Evolutionary conservation across 169 alveolate genomes (phyloP), one percentile per base, ranked within the genome.

Genomic region (Plasmodium inui): DNA sequence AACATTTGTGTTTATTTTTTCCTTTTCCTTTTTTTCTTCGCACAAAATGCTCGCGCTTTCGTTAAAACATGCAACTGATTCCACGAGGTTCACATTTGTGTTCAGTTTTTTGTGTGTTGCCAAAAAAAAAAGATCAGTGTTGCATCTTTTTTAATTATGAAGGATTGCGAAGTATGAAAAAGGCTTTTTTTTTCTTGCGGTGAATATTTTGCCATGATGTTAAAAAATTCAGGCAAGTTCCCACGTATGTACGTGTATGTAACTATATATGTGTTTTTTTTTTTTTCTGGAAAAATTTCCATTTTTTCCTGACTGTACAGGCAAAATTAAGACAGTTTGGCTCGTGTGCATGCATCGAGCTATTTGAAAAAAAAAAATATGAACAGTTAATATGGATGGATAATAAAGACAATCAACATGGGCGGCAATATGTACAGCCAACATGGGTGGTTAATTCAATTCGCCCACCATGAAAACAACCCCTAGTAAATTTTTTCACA

Each of bases 281-380:
- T n/a, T 67, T 67, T 67, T 67, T 67, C 19, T 1, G 41, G 19
- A 67, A 67, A 67, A 67, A 67, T n/a, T 19, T 26, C 9, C 14
- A 28, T 67, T 67, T 67, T 67, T 67, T 8, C 39, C 76, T 67
- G 76, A 67, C 32, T 9, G 37, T 26, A 9, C 76, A 22, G 30
- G 39, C 1, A 9, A 32, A 22, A 71, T 39, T 17, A n/a, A 84
- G 71, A 84, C 34, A 10, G 55, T 83, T 32, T 57, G 17, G 37
- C 41, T 55, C 61, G 39, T 34, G 22, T 50, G 93, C 93, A 84
- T 84, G 93, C 93, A 84, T 84, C 93, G 79, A 84, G 82, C 93
- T 84, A 46, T 81, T 81, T 81, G 50, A 41, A 76, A 50, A 74
- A 30, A 84, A 70, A 37, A 70, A 84, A 70, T 41, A 44, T 81